phyloP scores from a whole-genome alignment of 2,329 filamentous ascomycete genomes.

The Davidsoniella neocaledoniae region DNA sequence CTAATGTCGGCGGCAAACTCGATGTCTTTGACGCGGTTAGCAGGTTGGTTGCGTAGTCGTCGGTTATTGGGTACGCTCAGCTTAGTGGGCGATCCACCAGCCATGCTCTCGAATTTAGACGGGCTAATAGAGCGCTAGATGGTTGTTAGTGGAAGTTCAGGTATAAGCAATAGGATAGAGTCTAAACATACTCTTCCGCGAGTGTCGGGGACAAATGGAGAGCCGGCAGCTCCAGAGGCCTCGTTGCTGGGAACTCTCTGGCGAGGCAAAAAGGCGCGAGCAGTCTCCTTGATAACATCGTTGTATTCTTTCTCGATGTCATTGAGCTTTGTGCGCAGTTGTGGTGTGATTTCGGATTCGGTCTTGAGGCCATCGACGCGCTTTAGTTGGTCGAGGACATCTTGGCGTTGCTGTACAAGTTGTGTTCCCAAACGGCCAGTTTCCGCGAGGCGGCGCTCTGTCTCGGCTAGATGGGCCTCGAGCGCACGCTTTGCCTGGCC shows the following conservation, averaged over 20 bases:
- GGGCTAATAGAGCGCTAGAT: conserved; percentile 51
- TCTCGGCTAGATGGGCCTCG: conserved; percentile 82
- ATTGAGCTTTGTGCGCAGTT: conserved; percentile 64
- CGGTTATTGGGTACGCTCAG: conserved; percentile 58
- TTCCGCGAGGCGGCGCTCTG: conserved; percentile 78
- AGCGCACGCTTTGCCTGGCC: conserved; percentile 76
- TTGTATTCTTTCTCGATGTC: conserved; percentile 93
- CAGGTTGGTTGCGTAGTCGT: conserved; percentile 77
- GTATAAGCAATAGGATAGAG: neutral
- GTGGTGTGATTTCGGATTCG: conserved; percentile 64
- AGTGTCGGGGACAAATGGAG: conserved; percentile 37
- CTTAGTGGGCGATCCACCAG: conserved; percentile 76
- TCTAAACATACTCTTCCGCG: conserved; percentile 29
- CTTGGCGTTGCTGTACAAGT: conserved; percentile 70
- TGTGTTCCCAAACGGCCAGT: conserved; percentile 78
- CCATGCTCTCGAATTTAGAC: conserved; percentile 68
- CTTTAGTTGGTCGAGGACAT: conserved; percentile 63
- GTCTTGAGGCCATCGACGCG: conserved; percentile 67
- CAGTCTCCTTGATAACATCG: conserved; percentile 78
- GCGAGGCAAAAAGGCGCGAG: conserved; percentile 72
- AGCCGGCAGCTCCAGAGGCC: conserved; percentile 23
- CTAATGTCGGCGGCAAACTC: conserved; percentile 98
- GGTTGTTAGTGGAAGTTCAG: neutral
- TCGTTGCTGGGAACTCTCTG: conserved; percentile 63
- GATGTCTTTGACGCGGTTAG: conserved; percentile 82